These are phyloP conservation scores for Avena insularis DNA, from an alignment of 176 grass and related monocot species.

Conservation along the genomic window DNA sequence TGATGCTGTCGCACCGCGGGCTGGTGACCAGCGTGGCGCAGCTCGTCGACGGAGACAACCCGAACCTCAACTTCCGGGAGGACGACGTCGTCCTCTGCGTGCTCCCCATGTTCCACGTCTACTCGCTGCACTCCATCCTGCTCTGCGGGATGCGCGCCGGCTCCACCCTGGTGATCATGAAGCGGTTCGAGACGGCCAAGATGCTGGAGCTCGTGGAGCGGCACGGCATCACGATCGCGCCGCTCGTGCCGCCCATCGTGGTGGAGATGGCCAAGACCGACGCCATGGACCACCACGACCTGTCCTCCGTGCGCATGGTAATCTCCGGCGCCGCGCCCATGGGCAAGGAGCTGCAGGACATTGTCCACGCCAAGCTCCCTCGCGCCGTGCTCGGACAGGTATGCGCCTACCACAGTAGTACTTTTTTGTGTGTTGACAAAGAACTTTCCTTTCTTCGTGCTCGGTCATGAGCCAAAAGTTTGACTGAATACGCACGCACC, in stretches of 20 bases:
- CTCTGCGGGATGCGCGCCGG: constrained; percentile 69
- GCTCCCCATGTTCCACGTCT: constrained; percentile 95
- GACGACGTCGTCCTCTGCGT: constrained; percentile 71
- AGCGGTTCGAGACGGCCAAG: constrained; percentile 60
- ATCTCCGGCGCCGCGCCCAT: constrained; percentile 83
- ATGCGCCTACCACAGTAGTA: constrained; percentile 17
- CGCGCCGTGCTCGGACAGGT: constrained; percentile 69
- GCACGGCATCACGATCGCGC: constrained; percentile 62
- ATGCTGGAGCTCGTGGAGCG: constrained; percentile 64
- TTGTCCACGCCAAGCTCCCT: constrained; percentile 67
- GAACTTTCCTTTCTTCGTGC: background rate
- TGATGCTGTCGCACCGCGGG: constrained; percentile 79
- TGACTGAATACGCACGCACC: background rate
- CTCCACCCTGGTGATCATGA: constrained; percentile 69
- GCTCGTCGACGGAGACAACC: constrained; percentile 60
- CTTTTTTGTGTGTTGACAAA: background rate
- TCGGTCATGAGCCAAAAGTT: background rate
- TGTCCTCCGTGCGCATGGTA: constrained; percentile 74
- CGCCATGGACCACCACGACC: constrained; percentile 53
- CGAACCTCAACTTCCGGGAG: constrained; percentile 45
- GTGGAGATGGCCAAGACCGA: constrained; percentile 75
- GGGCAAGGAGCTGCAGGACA: constrained; percentile 86
- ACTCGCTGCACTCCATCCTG: constrained; percentile 75
- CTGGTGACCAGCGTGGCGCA: constrained; percentile 70
- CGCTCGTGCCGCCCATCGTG: constrained; percentile 80